phyloP scores from a whole-genome alignment of 2,329 filamentous ascomycete genomes.

The Penicillium sp. region DNA sequence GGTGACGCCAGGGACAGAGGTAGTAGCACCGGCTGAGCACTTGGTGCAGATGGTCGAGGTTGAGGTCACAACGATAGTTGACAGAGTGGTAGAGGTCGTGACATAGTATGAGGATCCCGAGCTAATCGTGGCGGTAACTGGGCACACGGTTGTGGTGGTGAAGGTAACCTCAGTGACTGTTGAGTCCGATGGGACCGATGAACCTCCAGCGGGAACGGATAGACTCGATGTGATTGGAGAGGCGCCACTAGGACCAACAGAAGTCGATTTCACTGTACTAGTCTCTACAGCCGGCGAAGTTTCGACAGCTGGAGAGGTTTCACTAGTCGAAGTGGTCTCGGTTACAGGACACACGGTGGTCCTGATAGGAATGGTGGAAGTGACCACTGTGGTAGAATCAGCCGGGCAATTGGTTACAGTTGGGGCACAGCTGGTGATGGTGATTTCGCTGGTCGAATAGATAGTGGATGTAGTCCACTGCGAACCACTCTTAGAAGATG shows the following conservation, averaged over 20 bases:
- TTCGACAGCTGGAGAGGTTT: not conserved
- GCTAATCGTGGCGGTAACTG: conserved; percentile 32
- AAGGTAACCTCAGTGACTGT: conserved; percentile 27
- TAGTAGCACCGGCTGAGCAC: conserved; percentile 4
- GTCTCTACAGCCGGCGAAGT: conserved; percentile 1
- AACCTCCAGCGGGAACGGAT: conserved; percentile 1
- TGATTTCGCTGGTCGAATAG: conserved; percentile 35
- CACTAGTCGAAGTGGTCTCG: conserved; percentile 18
- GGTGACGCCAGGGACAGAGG: not conserved
- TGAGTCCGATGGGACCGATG: conserved; percentile 12
- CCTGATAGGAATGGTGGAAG: conserved; percentile 52
- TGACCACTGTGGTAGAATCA: conserved; percentile 47
- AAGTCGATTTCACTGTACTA: not conserved
- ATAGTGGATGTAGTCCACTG: conserved; percentile 36
- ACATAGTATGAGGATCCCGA: conserved; percentile 47
- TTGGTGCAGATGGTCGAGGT: conserved; percentile 10
- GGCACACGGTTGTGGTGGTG: conserved; percentile 29
- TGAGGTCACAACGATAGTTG: conserved; percentile 35
- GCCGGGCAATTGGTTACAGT: conserved; percentile 50
- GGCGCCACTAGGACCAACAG: not conserved
- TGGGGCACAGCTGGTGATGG: conserved; percentile 40
- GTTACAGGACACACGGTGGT: conserved; percentile 56
- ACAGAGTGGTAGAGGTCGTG: conserved; percentile 54
- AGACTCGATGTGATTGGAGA: not conserved
- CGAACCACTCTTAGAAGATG: conserved; percentile 12